A percentile compares a stretch with the other conserved stretches of the same genome.
Evolutionary conservation across 2,329 filamentous ascomycete genomes (phyloP).

Genomic region (Penicillium sp.): DNA sequence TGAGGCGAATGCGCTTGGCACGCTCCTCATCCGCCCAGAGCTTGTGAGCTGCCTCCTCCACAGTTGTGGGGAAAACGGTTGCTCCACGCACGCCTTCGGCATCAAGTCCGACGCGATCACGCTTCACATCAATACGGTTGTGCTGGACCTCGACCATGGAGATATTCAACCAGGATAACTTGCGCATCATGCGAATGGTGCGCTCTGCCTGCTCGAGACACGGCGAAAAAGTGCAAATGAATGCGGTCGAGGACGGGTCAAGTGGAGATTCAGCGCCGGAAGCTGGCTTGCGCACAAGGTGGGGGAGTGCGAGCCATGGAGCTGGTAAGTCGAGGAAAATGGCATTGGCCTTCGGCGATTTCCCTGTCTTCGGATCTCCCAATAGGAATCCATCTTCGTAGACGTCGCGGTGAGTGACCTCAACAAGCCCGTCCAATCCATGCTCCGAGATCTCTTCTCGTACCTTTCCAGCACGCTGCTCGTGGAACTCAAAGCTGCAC

Average conservation of each 20-base stretch:
- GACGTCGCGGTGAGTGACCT: conserved; percentile 51
- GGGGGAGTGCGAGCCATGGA: conserved; percentile 52
- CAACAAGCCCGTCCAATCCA: conserved; percentile 45
- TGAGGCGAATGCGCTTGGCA: conserved; percentile 63
- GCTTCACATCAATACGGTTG: conserved; percentile 74
- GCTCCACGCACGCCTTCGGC: conserved; percentile 67
- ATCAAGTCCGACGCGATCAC: conserved; percentile 76
- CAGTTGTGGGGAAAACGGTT: conserved; percentile 66
- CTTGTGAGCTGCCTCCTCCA: conserved; percentile 74
- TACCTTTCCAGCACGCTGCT: conserved; percentile 43
- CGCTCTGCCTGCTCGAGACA: conserved; percentile 95
- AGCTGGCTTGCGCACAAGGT: conserved; percentile 43
- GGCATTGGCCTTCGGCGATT: conserved; percentile 47
- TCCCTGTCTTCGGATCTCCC: conserved; percentile 30
- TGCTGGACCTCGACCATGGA: conserved; percentile 89
- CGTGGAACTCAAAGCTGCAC: conserved; percentile 54
- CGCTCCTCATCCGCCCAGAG: conserved; percentile 72
- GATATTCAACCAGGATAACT: conserved; percentile 85
- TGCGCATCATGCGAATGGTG: conserved; percentile 78
- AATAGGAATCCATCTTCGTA: conserved; percentile 51
- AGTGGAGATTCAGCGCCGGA: conserved; percentile 54
- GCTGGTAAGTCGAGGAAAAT: conserved; percentile 54
- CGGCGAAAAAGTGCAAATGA: conserved; percentile 92
- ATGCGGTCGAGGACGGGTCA: conserved; percentile 68
- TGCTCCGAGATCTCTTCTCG: conserved; percentile 46